Conservation (phyloP, 768 basidiomycete species). For the Antrodiella citrinella region DNA sequence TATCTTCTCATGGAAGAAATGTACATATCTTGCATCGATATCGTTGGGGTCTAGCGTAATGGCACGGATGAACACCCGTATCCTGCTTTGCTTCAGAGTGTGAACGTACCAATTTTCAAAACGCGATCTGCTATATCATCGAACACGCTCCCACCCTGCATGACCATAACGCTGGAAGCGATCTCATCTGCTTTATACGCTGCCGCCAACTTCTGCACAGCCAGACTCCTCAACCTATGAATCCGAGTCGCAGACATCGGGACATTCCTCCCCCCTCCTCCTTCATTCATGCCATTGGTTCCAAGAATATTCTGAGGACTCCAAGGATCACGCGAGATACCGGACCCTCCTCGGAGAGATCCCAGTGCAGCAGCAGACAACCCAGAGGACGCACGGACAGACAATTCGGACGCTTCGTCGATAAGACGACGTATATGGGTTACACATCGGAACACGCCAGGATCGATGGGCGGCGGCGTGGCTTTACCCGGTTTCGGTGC, state of each 20-base stretch:
- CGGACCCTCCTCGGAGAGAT: conserved; percentile 43
- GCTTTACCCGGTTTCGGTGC: conserved; percentile 55
- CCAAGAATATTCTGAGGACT: conserved; percentile 54
- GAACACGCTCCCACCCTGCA: conserved; percentile 90
- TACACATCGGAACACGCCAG: conserved; percentile 77
- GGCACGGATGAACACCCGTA: conserved; percentile 6
- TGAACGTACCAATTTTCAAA: conserved; percentile 52
- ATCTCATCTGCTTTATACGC: conserved; percentile 88
- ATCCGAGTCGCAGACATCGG: conserved; percentile 82
- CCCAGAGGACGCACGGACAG: conserved; percentile 81
- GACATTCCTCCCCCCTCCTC: conserved; percentile 58
- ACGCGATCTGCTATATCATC: conserved; percentile 90
- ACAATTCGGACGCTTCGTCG: conserved; percentile 84
- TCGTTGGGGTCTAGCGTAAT: conserved; percentile 67
- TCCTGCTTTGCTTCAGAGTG: too few species aligned
- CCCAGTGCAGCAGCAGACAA: conserved; percentile 68
- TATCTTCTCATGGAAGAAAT: conserved; percentile 94
- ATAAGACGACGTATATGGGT: conserved; percentile 70
- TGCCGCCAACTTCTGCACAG: conserved; percentile 79
- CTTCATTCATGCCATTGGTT: conserved; percentile 47
- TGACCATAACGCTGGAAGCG: conserved; percentile 88
- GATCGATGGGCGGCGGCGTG: conserved; percentile 82
- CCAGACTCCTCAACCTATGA: conserved; percentile 70
- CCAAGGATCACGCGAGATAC: conserved; percentile 47
- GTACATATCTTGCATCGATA: conserved; percentile 76